Evolutionary conservation across 306 rosid genomes (phyloP), one percentile per base, ranked within the genome.

Genomic region (Astragalus membranaceus): DNA sequence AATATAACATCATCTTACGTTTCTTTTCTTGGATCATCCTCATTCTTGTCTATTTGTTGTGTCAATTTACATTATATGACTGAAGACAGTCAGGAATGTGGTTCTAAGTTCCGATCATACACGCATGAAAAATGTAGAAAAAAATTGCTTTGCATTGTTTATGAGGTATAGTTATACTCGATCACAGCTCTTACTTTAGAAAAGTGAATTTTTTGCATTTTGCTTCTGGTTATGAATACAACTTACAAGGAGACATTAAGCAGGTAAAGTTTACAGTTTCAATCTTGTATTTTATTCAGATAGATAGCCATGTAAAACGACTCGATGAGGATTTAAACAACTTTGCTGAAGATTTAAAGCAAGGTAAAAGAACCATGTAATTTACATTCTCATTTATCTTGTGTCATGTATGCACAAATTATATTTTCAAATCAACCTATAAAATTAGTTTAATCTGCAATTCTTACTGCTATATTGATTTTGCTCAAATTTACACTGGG

Each of bases 271-370:
- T 79, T 65, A 63, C 56, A 55, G 67, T 65, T 66, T 37, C 76
- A 76, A 69, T 80, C 33, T 78, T 75, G 54, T 75, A 20, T 82
- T 75, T 80, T 73, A 68, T 71, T 77, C 85, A 94, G 98, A 90
- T 94, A 81, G 98, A 94, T 74, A 86, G 98, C 80, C 98, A 94
- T 74, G 71, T 94, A 37, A 94, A 94, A 86, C 85, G 97, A 53
- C 97, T 94, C 63, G 97, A 94, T 67, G 96, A 91, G 85, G 99
- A 94, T 83, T 82, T 94, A 77, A 84, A 79, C 84, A 82, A 91
- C 84, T 94, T 91, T 75, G 92, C 91, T 0, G 97, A 94, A 78
- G 98, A 94, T 83, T 84, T 94, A 76, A 94, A 94, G 85, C 98
- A 90, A 87, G 98, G 98, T 88, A 88, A 75, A 64, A 42, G 56